Evolutionary conservation across 148 eudicot species (phyloP), one percentile per base, ranked within the genome.

Genomic region (Polygonum maritimum): DNA sequence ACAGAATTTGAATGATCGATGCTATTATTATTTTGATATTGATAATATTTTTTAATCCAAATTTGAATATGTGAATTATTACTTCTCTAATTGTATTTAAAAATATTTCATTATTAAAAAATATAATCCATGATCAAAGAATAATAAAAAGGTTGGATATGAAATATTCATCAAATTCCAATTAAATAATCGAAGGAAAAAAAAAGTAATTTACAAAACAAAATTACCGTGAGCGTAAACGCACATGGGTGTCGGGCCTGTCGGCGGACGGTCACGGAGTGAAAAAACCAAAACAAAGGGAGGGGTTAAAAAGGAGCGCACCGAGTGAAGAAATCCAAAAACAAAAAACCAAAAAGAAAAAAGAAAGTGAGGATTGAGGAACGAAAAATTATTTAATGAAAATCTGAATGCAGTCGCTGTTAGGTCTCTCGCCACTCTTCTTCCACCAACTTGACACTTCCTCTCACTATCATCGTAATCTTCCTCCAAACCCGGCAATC

Each of bases 341-440:
- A 16, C 1, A 0, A 52, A 18, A 54, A n/a, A 26, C 1, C 15
- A 3, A 18, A 16, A n/a, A 16, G 5, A 52, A 54, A n/a, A 10
- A 1, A 31, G 36, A 60, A 60, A 60, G 69, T 22, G 69, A 19
- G 21, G 4, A 60, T 36, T 22, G 69, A 19, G 21, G 4, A 19
- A n/a, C 26, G 26, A n/a, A 48, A 48, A 12, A 11, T 11, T 48
- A 48, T 48, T 48, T 58, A 22, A 58, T 21, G 12, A 65, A 62
- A 35, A 67, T 26, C 19, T 33, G 40, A 67, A 72, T 44, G 33
- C 52, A 48, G 75, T 72, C 75, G 75, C 54, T 45, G 16, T 22
- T 72, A 72, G 75, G 75, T 72, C 75, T 72, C 51, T 72, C 75
- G 54, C 75, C 75, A 44, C 75, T 72, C 75, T 72, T 36, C 51